Evolutionary conservation across 2,329 filamentous ascomycete species (phyloP), one percentile per base, ranked within the genome.

Genomic region (Gnomoniopsis sp.): DNA sequence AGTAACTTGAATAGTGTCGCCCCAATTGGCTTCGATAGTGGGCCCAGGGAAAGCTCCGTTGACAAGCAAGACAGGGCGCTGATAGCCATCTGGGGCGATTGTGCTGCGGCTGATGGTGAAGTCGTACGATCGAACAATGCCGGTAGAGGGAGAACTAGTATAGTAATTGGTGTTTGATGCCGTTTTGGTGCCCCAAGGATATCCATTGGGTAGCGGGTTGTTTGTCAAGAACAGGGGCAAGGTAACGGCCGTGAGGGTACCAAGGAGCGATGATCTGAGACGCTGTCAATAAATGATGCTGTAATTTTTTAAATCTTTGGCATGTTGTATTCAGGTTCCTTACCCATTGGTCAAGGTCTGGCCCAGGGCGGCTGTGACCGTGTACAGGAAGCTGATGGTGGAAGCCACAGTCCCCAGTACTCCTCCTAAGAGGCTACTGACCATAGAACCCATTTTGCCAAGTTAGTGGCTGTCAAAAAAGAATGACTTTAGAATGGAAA

Each of bases 41-140:
- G 88, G 89, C 0, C 87, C 89, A 1, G 88, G 88, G 61, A 83
- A 87, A 47, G 84, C 79, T 10, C 82, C 83, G 67, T 89, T 88
- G 67, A 89, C 75, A 33, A 89, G 76, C 60, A 92, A 79, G 3
- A 77, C 78, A 4, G 73, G 62, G 59, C 70, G 76, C 59, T 79
- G 68, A 57, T 84, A 82, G 21, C 85, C 84, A 66, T 87, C 85
- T 0, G 83, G 82, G 0, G 78, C 77, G 55, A 83, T 77, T 43
- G 71, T 67, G 2, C 75, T 79, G 19, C 81, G 76, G 58, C 74
- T 79, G 58, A 85, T 69, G 3, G 75, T 79, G 59, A 84, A 82
- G 62, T 84, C 77, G 62, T 84, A 85, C 43, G 74, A 74, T 12
- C 84, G 73, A 22, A 80, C 83, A 2, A 84, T 77, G 14, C 82